Evolutionary conservation across 2,329 filamentous ascomycete species (phyloP).

Genomic region (Diaporthe velutina): DNA sequence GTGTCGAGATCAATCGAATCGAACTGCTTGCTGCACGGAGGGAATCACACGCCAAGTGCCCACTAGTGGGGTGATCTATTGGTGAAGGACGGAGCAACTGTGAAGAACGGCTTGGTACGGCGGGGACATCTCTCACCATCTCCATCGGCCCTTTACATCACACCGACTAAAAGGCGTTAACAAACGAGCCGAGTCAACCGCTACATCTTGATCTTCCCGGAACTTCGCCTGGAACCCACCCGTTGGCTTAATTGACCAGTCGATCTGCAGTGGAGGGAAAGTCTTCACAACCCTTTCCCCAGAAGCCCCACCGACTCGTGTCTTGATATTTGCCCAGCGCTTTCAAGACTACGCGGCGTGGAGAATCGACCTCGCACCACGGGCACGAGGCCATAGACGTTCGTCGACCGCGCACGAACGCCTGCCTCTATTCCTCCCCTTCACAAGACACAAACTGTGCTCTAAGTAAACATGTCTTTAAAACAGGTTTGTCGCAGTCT

Average conservation of each 20-base stretch:
- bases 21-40: conserved; percentile 24
- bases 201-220: conserved; percentile 12
- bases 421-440: conserved; percentile 9
- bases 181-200: conserved; percentile 23
- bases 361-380: not conserved
- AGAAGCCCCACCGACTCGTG: conserved; percentile 26
- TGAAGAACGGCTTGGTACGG: conserved; percentile 34
- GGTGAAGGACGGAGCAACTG: conserved; percentile 23
- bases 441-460: not conserved
- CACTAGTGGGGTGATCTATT: conserved; percentile 36
- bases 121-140: conserved; percentile 36
- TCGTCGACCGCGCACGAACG: conserved; percentile 33
- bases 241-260: conserved; percentile 26
- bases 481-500: conserved; percentile 51
- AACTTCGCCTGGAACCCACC: conserved; percentile 28
- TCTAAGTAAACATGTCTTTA: conserved; percentile 52
- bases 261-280: conserved; percentile 5
- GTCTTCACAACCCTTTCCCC: conserved; percentile 19
- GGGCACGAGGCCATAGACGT: conserved; percentile 29
- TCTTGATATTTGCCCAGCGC: conserved; percentile 32
- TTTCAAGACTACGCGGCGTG: conserved; percentile 23
- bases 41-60: conserved; percentile 38
- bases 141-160: conserved; percentile 35
- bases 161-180: conserved; percentile 30
- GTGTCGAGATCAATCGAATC: not conserved